These are phyloP conservation scores for Stellera chamaejasme DNA, from an alignment of 345 rosid species.

Conservation along the genomic window DNA sequence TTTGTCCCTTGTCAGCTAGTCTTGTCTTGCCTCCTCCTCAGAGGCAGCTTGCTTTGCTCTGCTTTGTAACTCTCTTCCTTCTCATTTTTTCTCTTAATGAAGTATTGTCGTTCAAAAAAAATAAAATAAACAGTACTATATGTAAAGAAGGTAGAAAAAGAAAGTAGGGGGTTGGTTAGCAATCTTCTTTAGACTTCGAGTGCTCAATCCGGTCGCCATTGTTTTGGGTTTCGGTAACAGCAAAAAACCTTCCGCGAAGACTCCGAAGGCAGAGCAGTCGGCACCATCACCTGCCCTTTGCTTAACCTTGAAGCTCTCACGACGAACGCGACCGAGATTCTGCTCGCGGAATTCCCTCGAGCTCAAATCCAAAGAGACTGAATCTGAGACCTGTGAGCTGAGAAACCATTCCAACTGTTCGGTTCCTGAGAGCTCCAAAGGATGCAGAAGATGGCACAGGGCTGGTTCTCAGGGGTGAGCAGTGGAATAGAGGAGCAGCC, in stretches of 20 bases:
- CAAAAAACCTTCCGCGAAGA: too few species aligned
- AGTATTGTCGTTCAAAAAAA: too few species aligned
- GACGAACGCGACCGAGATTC: neutral
- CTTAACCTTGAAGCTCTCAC: slow-evolving; percentile 1
- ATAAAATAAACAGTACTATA: too few species aligned
- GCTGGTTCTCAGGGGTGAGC: slow-evolving; percentile 49
- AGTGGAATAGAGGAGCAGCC: slow-evolving; percentile 24
- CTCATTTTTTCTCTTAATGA: too few species aligned
- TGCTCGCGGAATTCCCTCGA: neutral
- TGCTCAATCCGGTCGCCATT: neutral
- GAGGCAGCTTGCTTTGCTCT: too few species aligned
- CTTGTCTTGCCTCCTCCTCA: too few species aligned
- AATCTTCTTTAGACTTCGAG: neutral
- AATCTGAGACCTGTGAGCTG: neutral
- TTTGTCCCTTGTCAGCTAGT: too few species aligned
- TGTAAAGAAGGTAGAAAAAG: too few species aligned
- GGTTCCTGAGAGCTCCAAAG: neutral
- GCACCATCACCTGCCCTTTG: neutral
- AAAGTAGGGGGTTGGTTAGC: too few species aligned
- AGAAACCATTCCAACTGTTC: neutral
- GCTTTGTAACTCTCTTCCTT: too few species aligned
- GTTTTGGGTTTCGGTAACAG: neutral
- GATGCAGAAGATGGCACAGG: slow-evolving; percentile 39
- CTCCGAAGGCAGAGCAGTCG: too few species aligned
- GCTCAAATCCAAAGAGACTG: neutral